These are phyloP conservation scores for Botrytis byssoidea DNA, from an alignment of 2,329 filamentous ascomycete genomes.

Conservation along the genomic window DNA sequence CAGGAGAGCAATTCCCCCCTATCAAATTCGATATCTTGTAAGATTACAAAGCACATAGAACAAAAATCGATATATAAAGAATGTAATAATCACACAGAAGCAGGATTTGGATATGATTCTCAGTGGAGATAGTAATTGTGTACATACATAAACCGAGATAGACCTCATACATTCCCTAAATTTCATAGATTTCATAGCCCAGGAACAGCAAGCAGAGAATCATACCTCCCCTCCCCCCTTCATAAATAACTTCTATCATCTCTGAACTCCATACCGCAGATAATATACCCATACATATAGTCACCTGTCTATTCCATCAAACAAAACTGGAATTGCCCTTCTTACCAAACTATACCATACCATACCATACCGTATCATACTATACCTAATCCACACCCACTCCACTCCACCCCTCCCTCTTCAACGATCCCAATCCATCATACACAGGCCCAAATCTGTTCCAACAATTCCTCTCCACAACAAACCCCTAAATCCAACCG, in stretches of 20 bases:
- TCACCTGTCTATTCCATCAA: no score
- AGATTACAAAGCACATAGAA: not conserved
- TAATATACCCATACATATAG: not conserved
- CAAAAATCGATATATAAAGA: not conserved
- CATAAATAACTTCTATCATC: fast-evolving
- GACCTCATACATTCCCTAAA: not conserved
- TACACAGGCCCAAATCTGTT: not conserved
- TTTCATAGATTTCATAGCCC: no score
- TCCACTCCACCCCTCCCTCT: not conserved
- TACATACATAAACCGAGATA: not conserved
- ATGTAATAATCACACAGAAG: not conserved
- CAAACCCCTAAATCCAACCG: not conserved
- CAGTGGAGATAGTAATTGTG: not conserved
- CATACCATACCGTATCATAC: no score
- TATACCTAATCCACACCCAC: not conserved
- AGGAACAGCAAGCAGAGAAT: not conserved
- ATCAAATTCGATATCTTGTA: not conserved
- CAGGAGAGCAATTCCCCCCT: not conserved
- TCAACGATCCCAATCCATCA: not conserved
- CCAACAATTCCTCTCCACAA: not conserved
- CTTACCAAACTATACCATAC: no score
- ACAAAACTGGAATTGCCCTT: no score
- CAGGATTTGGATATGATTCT: not conserved
- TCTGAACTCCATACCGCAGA: fast-evolving
- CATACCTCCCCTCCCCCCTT: not conserved